Base-by-base conservation (phyloP, 495 filamentous ascomycete genomes). In the Evansstolkia leycettana region DNA sequence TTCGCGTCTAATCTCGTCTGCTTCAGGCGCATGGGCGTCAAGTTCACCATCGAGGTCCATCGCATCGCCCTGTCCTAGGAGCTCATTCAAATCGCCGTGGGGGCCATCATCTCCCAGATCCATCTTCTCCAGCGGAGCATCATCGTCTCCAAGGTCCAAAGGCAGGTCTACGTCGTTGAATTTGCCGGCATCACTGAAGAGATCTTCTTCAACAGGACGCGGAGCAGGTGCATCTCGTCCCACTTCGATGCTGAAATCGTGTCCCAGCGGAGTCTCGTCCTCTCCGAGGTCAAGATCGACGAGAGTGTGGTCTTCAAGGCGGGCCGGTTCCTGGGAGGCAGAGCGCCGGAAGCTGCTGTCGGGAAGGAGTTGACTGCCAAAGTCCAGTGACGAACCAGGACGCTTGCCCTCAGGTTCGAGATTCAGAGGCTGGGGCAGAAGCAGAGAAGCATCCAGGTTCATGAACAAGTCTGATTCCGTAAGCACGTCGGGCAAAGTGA, bases 381-480 rank as follows among this genome's bases (percentile, higher is more conserved):
- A 69, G 31, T 65, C 64, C 47, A 66, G 48, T 57, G 70, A 51
- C 14, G 41, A 43, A 3, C 54, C 53, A 0, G 77, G 75, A 34
- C 70, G 76, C 50, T 65, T 76, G 20, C 65, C 67, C 39, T 71
- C 75, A 17, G 65, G 64, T 34, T 72, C 70, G 39, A 77, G 57
- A 26, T 64, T 64, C 32, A 76, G 62, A 7, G 76, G 68, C 39
- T 82, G 79, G 12, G 79, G 76, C 12, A 85, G 59, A 0, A 89
- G 69, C 42, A 84, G 74, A 26, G 80, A 81, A 5, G 80, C 73
- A 51, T 84, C 83, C 27, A 84, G 73, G 31, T 66, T 70, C 33
- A 82, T 71, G 37, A 94, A 76, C 43, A 94, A 72, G 46, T 95
- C 88, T 18, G 85, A 75, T 44, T 92, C 85, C 13, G 88, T 94